Conservation (phyloP, 768 basidiomycete genomes). For the Roridomyces roridus region DNA sequence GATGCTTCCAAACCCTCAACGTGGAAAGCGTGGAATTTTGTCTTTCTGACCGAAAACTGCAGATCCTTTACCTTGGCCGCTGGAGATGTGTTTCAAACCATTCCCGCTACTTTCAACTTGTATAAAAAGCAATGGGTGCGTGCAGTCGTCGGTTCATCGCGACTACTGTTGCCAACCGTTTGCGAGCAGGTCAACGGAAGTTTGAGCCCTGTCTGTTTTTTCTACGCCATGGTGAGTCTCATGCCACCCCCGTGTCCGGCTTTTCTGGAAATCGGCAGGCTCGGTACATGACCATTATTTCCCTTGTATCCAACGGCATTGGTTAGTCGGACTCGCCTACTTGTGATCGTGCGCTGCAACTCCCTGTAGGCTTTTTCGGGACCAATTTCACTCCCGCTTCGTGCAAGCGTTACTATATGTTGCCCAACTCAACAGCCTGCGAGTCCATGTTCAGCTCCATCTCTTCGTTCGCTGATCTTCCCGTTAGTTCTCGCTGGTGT, state of each 20-base stretch:
- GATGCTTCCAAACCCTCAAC: no score
- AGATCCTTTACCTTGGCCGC: constrained; percentile 14
- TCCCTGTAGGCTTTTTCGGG: neutral
- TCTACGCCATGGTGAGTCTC: constrained; percentile 8
- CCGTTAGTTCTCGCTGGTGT: constrained; percentile 16
- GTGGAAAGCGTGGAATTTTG: no score
- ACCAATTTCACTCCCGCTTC: neutral
- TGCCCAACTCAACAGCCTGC: constrained; percentile 17
- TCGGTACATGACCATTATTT: constrained; percentile 8
- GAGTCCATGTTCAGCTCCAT: neutral
- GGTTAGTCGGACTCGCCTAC: neutral
- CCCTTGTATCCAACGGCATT: constrained; percentile 6
- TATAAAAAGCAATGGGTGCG: constrained; percentile 11
- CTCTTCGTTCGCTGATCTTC: neutral
- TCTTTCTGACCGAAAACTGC: neutral
- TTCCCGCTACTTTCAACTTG: neutral
- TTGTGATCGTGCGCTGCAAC: neutral
- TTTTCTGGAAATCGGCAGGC: neutral
- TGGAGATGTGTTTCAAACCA: constrained; percentile 13
- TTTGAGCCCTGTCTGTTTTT: constrained; percentile 9
- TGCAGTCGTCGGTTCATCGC: neutral
- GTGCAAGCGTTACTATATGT: neutral
- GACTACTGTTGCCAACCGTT: neutral
- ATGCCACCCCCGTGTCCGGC: neutral
- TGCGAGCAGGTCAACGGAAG: neutral